Evolutionary conservation across 2,329 filamentous ascomycete species (phyloP).

Genomic region (Colletotrichum trifolii): DNA sequence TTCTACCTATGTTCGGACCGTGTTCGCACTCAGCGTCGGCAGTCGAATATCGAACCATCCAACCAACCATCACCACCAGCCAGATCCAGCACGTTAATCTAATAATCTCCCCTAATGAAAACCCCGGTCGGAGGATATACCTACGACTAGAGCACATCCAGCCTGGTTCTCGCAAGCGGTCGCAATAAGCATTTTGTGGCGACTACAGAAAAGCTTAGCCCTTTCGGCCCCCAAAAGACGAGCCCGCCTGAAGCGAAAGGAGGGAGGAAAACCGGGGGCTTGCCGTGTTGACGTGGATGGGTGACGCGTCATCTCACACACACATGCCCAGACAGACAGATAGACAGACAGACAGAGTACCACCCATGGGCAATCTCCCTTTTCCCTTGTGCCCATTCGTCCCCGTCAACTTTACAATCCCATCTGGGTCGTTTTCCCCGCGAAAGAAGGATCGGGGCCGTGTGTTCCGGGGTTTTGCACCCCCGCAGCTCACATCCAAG

Average conservation of each 20-base stretch:
- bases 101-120: neutral
- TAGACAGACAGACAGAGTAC: neutral
- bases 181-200: conserved; percentile 30
- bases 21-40: neutral
- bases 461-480: neutral
- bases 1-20: neutral
- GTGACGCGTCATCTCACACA: conserved; percentile 21
- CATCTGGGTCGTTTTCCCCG: neutral
- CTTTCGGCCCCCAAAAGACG: conserved; percentile 24
- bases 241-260: neutral
- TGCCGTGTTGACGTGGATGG: conserved; percentile 25
- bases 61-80: neutral
- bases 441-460: neutral
- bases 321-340: neutral
- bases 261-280: conserved; percentile 7
- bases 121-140: neutral
- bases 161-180: conserved; percentile 32
- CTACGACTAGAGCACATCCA: neutral
- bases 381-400: neutral
- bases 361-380: neutral
- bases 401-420: neutral
- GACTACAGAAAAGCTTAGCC: conserved; percentile 22
- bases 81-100: neutral
- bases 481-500: neutral
- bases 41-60: neutral